These are phyloP conservation scores for Phytophthora meadii DNA, from an alignment of 352 stramenopile species.

Conservation along the genomic window DNA sequence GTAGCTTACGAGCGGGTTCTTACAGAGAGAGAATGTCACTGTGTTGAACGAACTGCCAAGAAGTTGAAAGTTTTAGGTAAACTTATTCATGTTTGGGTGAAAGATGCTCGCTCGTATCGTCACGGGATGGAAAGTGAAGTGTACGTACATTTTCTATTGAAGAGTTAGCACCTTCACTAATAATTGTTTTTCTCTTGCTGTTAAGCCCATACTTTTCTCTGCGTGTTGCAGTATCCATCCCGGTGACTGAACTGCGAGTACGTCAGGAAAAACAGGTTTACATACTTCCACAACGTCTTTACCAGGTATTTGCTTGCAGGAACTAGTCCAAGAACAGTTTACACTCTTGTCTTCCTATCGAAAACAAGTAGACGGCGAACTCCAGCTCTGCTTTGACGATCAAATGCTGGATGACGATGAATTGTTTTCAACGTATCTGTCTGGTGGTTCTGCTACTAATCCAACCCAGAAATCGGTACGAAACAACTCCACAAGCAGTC, in stretches of 20 bases:
- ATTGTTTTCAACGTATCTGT: constrained; percentile 51
- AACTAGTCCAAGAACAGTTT: constrained; percentile 55
- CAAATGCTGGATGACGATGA: constrained; percentile 49
- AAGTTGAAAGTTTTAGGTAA: constrained; percentile 41
- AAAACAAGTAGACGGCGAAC: constrained; percentile 40
- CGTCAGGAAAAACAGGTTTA: neutral
- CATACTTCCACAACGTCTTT: neutral
- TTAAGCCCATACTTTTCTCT: constrained; percentile 48
- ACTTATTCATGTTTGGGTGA: constrained; percentile 67
- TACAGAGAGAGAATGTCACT: constrained; percentile 43
- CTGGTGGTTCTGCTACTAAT: neutral
- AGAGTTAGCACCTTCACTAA: neutral
- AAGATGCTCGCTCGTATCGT: constrained; percentile 56
- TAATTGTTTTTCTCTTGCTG: constrained; percentile 1
- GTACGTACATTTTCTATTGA: constrained; percentile 13
- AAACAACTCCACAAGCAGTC: neutral
- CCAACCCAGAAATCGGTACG: neutral
- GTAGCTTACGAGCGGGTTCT: constrained; percentile 55
- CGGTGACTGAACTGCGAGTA: constrained; percentile 56
- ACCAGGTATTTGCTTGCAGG: constrained; percentile 5
- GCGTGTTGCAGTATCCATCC: constrained; percentile 48
- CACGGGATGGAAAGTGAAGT: constrained; percentile 55
- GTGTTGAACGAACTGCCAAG: constrained; percentile 35
- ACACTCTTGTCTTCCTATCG: constrained; percentile 49
- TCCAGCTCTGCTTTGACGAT: constrained; percentile 56